phyloP scores from a whole-genome alignment of 129 eudicot species.

The Escallonia herrerae region DNA sequence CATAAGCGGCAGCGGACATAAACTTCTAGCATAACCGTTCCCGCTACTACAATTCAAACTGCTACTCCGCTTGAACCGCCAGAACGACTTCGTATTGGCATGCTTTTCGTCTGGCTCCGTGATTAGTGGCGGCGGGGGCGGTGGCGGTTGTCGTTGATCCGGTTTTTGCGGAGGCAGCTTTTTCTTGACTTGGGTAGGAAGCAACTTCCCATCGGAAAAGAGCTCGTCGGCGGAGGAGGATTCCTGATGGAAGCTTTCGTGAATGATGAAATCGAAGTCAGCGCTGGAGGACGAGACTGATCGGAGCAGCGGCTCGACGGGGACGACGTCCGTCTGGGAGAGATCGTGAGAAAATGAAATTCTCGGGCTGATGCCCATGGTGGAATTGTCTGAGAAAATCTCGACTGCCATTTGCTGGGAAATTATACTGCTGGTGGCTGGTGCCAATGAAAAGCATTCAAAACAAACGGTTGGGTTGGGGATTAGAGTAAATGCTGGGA shows the following conservation, averaged over 20 bases:
- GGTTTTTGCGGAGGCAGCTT: background rate
- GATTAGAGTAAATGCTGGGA: too few relatives aligned
- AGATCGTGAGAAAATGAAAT: constrained; percentile 83
- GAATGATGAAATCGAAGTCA: constrained; percentile 73
- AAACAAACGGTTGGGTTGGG: background rate
- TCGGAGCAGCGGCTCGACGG: constrained; percentile 56
- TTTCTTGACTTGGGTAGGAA: constrained; percentile 45
- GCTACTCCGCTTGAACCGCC: constrained; percentile 73
- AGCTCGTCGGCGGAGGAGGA: constrained; percentile 84
- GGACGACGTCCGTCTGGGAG: constrained; percentile 48
- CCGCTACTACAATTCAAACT: constrained; percentile 56
- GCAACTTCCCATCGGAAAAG: constrained; percentile 66
- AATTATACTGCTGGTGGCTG: background rate
- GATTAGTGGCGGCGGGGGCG: constrained; percentile 3
- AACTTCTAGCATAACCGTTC: constrained; percentile 49
- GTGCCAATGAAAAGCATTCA: background rate
- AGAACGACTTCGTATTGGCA: constrained; percentile 42
- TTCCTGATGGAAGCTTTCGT: constrained; percentile 31
- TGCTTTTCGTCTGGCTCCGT: background rate
- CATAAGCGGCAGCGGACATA: constrained; percentile 69
- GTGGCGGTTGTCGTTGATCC: background rate
- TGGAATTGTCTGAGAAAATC: constrained; percentile 43
- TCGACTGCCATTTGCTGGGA: constrained; percentile 53
- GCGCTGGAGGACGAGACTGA: constrained; percentile 34
- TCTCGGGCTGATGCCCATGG: constrained; percentile 53